These are phyloP conservation scores for Wickerhamomyces pijperi DNA, from an alignment of 805 yeast species.

Conservation along the genomic window DNA sequence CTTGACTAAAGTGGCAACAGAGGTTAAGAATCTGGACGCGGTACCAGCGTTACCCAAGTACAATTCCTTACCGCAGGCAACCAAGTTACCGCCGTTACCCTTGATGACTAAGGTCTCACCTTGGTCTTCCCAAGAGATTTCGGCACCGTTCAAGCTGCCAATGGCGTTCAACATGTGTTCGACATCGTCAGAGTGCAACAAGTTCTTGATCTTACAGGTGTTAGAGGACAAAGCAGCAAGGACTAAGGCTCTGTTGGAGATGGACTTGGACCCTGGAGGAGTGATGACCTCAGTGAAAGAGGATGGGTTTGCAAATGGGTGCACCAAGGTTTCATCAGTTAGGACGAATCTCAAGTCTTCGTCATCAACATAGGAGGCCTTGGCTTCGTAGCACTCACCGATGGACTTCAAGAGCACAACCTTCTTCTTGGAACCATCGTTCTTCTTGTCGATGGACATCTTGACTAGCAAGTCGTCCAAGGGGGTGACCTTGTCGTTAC, in stretches of 20 bases:
- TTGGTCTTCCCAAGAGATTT: slow-evolving; percentile 70
- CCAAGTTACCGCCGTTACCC: slow-evolving; percentile 73
- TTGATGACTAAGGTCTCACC: slow-evolving; percentile 82
- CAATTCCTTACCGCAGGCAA: slow-evolving; percentile 53
- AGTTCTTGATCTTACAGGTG: slow-evolving; percentile 68
- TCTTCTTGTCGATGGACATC: slow-evolving; percentile 95
- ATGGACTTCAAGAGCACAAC: slow-evolving; percentile 75
- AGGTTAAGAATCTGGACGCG: slow-evolving; percentile 87
- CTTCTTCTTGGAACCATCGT: slow-evolving; percentile 85
- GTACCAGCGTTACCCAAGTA: slow-evolving; percentile 98
- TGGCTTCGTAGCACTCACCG: slow-evolving; percentile 81
- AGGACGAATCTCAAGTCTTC: slow-evolving; percentile 71
- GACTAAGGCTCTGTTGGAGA: slow-evolving; percentile 87
- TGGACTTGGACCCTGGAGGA: slow-evolving; percentile 97
- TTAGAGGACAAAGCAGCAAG: slow-evolving; percentile 90
- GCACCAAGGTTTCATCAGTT: slow-evolving; percentile 70
- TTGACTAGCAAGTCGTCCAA: slow-evolving; percentile 62
- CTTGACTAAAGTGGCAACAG: slow-evolving; percentile 79
- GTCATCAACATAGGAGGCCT: slow-evolving; percentile 78
- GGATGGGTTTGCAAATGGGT: slow-evolving; percentile 32
- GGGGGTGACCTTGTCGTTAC: slow-evolving; percentile 55
- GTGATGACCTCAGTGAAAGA: slow-evolving; percentile 31
- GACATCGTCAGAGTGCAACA: slow-evolving; percentile 93
- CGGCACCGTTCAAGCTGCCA: slow-evolving; percentile 67
- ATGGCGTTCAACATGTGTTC: slow-evolving; percentile 90